Conservation (phyloP, 805 yeast genomes). For the Metschnikowia cerradonensis region DNA sequence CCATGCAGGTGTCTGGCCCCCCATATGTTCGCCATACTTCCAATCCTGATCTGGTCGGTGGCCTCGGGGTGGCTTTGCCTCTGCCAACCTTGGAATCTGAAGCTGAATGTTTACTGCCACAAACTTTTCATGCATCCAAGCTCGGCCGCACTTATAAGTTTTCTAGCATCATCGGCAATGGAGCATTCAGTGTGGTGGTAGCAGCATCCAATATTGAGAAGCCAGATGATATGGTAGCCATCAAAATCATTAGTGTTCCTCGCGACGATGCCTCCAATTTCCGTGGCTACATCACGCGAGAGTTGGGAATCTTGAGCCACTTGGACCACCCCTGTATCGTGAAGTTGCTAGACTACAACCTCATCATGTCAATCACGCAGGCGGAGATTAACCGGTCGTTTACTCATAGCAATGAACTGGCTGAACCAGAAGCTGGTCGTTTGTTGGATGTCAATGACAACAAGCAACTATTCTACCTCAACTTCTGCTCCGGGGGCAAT, state of each 20-base stretch:
- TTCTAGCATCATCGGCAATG: constrained; percentile 49
- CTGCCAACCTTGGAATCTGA: constrained; percentile 15
- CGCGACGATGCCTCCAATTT: constrained; percentile 25
- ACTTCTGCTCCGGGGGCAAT: constrained; percentile 84
- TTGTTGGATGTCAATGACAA: constrained; percentile 17
- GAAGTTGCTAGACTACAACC: constrained; percentile 49
- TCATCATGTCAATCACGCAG: constrained; percentile 24
- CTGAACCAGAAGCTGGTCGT: background rate
- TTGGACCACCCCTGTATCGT: constrained; percentile 70
- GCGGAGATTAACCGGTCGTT: constrained; percentile 22
- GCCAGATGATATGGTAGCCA: constrained; percentile 47
- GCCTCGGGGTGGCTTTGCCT: constrained; percentile 4
- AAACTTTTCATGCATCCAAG: constrained; percentile 12
- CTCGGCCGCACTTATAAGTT: constrained; percentile 10
- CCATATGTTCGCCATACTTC: constrained; percentile 9
- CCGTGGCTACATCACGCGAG: constrained; percentile 49
- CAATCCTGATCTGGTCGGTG: constrained; percentile 6
- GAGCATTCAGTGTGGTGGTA: constrained; percentile 65
- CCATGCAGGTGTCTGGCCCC: background rate
- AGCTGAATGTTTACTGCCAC: background rate
- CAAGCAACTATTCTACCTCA: constrained; percentile 54
- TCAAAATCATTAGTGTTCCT: constrained; percentile 57
- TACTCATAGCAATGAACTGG: background rate
- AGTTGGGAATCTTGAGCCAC: constrained; percentile 57
- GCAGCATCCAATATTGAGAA: constrained; percentile 35